Conservation (phyloP, 2,329 filamentous ascomycete species). For the Xylariaceae sp. region DNA sequence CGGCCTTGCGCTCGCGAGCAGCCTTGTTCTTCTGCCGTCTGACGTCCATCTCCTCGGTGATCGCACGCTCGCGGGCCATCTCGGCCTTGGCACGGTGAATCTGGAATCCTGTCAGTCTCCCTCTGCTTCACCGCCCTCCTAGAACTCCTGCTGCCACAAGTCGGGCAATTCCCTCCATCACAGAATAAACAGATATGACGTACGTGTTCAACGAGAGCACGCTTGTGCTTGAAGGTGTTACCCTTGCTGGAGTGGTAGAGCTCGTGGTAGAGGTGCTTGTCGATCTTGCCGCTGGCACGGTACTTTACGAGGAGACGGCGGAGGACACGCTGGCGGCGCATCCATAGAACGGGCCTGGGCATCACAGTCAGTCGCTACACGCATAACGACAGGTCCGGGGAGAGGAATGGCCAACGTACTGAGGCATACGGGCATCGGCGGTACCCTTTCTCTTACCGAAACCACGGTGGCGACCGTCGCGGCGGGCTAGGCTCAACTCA, state of each 20-base stretch:
- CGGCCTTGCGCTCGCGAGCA: slow-evolving; percentile 94
- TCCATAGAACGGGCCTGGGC: slow-evolving; percentile 90
- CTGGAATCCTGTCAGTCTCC: slow-evolving; percentile 44
- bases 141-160: background rate
- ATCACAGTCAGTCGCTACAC: slow-evolving; percentile 16
- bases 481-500: slow-evolving; percentile 88
- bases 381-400: background rate
- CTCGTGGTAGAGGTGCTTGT: slow-evolving; percentile 99
- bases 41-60: slow-evolving; percentile 99
- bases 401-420: slow-evolving; percentile 51
- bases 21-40: slow-evolving; percentile 99
- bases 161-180: background rate
- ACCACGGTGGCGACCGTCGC: slow-evolving; percentile 95
- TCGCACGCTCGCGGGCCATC: slow-evolving; percentile 89
- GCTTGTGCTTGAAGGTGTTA: slow-evolving; percentile 99
- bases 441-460: slow-evolving; percentile 99
- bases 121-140: background rate
- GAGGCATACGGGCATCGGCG: slow-evolving; percentile 97
- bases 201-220: slow-evolving; percentile 99
- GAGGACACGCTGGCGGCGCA: slow-evolving; percentile 98
- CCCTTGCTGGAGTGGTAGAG: slow-evolving; percentile 99
- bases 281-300: slow-evolving; percentile 99
- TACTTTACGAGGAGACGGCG: slow-evolving; percentile 99
- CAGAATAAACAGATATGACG: slow-evolving; percentile 40
- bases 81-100: slow-evolving; percentile 99